phyloP scores from a whole-genome alignment of 1,284 basidiomycete genomes.

The Ceraceosorus guamensis region DNA sequence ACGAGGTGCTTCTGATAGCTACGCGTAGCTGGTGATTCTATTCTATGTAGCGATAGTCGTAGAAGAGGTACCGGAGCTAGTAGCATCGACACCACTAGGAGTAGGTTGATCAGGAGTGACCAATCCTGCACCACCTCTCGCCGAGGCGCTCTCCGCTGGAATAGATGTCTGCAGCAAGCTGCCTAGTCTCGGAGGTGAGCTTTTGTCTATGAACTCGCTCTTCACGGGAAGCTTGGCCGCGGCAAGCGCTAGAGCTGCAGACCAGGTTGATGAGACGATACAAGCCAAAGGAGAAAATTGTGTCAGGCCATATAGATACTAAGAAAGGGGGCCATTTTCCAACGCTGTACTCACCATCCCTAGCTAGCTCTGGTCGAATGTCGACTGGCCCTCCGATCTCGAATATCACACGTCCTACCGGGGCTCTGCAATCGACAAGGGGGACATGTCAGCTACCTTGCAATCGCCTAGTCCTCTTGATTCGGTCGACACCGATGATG shows the following conservation, averaged over 20 bases:
- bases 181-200: constrained; percentile 71
- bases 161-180: constrained; percentile 29
- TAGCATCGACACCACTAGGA: too few species aligned
- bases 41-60: too few species aligned
- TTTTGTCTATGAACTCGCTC: constrained; percentile 76
- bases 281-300: background rate
- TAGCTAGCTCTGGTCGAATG: constrained; percentile 84
- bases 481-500: too few species aligned
- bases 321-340: background rate
- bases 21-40: too few species aligned
- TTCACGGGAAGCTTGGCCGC: constrained; percentile 79
- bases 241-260: constrained; percentile 74
- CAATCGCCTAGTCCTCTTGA: background rate
- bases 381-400: constrained; percentile 80
- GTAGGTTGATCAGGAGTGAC: background rate
- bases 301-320: background rate
- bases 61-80: too few species aligned
- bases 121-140: constrained; percentile 1
- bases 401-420: constrained; percentile 81
- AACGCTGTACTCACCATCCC: constrained; percentile 62
- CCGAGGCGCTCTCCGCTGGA: constrained; percentile 2
- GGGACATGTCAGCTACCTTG: background rate
- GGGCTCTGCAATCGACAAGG: background rate
- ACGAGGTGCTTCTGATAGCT: too few species aligned
- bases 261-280: background rate